Base-by-base conservation (phyloP, 106 monocot genomes). In the Narthecium ossifragum region DNA sequence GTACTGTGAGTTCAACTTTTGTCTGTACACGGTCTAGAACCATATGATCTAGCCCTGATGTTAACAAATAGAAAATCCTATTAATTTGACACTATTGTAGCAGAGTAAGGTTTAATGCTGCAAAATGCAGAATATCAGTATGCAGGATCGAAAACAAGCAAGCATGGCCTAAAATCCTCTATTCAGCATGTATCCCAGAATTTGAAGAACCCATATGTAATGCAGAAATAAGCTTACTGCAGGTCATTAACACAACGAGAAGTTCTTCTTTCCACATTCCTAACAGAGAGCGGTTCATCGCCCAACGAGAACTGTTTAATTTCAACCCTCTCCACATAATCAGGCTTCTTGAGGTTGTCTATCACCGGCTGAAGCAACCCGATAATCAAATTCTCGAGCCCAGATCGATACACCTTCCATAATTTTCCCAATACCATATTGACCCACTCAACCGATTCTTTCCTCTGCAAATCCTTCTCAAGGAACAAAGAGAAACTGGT, bases 371-470 rank as follows among this genome's bases (percentile, higher is more conserved):
- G 96, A 11, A 96, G 86, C 84, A 96, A 51, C 31, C 96, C 96
- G 8, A 81, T 74, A 21, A 96, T 59, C 96, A 90, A 96, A 60
- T 96, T 79, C 76, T 96, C 96, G 34, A 96, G 54, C 32, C 86
- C 96, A 29, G 75, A 61, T n/a, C 69, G 76, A 54, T 96, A 96
- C 1, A 96, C 96, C 73, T 96, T 96, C 96, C 96, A 96, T 34
- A 96, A 59, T 71, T 96, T 96, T 34, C 73, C 90, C 64, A 96
- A 66, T 41, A 96, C 96, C 96, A 96, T 96, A 64, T 96, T 96
- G 23, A 96, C 96, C 96, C 96, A 96, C 70, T 96, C 96, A 0
- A 90, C 96, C 4, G 96, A 90, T 62, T 96, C 96, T 50, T 96
- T 96, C 67, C 96, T 80, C 78, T 90, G 86, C 21, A 96, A 55